Evolutionary conservation across 2,329 filamentous ascomycete genomes (phyloP).

Genomic region (Beauveria pseudobassiana): DNA sequence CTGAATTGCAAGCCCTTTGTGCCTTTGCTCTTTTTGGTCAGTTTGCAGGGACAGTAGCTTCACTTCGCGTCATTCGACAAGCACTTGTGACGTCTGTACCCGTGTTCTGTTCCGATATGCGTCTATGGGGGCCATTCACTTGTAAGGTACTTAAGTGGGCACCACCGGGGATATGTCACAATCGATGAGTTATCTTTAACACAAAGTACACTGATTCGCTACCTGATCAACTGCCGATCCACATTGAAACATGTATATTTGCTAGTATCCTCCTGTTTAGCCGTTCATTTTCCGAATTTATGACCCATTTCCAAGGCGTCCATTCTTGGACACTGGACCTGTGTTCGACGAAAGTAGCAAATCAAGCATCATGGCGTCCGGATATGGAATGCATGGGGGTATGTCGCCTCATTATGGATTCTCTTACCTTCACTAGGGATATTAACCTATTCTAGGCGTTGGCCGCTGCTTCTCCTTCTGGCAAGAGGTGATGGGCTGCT

Average conservation of each 20-base stretch:
- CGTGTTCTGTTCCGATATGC: conserved; percentile 7
- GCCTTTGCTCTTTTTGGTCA: neutral
- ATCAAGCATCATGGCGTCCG: conserved; percentile 60
- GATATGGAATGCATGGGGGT: conserved; percentile 77
- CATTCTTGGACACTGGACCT: neutral
- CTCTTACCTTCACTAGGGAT: neutral
- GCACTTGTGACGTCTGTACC: neutral
- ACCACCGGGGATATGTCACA: neutral
- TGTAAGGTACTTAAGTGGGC: neutral
- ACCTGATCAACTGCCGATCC: too few species aligned
- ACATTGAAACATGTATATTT: neutral
- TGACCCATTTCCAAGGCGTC: neutral
- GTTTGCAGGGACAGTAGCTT: neutral
- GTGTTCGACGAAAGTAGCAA: neutral
- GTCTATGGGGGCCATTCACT: neutral
- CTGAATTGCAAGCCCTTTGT: neutral
- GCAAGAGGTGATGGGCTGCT: conserved; percentile 98
- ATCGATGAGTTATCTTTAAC: neutral
- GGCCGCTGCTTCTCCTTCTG: conserved; percentile 96
- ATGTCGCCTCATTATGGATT: conserved; percentile 25
- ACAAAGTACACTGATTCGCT: neutral
- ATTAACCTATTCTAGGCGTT: conserved; percentile 37
- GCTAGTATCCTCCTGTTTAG: neutral
- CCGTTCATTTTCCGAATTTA: neutral
- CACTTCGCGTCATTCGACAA: neutral